A percentile compares a stretch with the other conserved stretches of the same genome.
Conservation (phyloP, 1,284 basidiomycete genomes). For the Heliocybe sulcata region DNA sequence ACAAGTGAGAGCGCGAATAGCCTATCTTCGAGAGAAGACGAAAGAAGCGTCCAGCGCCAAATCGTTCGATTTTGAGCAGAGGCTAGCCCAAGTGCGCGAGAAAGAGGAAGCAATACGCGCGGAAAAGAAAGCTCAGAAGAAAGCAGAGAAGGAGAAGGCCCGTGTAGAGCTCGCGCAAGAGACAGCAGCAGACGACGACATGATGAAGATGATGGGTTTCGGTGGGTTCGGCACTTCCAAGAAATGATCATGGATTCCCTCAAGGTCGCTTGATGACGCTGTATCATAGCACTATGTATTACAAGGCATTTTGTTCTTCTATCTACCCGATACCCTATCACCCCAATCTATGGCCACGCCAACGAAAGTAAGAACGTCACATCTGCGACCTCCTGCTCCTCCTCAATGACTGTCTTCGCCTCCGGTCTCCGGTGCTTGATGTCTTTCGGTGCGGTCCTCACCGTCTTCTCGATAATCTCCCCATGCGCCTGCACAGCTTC, state of each 20-base stretch:
- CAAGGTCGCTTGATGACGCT: not conserved
- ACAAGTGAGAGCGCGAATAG: slow-evolving; percentile 89
- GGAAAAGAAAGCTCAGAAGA: slow-evolving; percentile 67
- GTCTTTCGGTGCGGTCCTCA: slow-evolving; percentile 68
- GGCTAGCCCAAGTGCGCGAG: slow-evolving; percentile 77
- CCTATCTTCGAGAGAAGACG: slow-evolving; percentile 80
- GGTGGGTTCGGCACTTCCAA: slow-evolving; percentile 83
- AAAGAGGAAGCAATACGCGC: slow-evolving; percentile 58
- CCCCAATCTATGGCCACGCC: slow-evolving; percentile 28
- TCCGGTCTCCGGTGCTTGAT: slow-evolving; percentile 44
- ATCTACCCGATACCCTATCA: not conserved
- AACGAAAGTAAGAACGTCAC: slow-evolving; percentile 72
- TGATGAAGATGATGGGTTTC: slow-evolving; percentile 90
- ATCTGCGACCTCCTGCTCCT: slow-evolving; percentile 85
- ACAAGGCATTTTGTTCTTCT: not conserved
- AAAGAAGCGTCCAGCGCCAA: slow-evolving; percentile 76
- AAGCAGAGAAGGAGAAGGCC: slow-evolving; percentile 63
- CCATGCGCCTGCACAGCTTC: slow-evolving; percentile 65
- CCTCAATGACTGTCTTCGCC: slow-evolving; percentile 60
- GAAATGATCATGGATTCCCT: slow-evolving; percentile 37
- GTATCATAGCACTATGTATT: not conserved
- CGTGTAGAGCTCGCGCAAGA: slow-evolving; percentile 58
- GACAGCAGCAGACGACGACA: slow-evolving; percentile 43
- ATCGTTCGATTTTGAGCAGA: slow-evolving; percentile 88
- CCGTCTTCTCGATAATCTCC: slow-evolving; percentile 72